Evolutionary conservation across 176 grass and related monocot genomes (phyloP).

Genomic region (Musa acuminata): DNA sequence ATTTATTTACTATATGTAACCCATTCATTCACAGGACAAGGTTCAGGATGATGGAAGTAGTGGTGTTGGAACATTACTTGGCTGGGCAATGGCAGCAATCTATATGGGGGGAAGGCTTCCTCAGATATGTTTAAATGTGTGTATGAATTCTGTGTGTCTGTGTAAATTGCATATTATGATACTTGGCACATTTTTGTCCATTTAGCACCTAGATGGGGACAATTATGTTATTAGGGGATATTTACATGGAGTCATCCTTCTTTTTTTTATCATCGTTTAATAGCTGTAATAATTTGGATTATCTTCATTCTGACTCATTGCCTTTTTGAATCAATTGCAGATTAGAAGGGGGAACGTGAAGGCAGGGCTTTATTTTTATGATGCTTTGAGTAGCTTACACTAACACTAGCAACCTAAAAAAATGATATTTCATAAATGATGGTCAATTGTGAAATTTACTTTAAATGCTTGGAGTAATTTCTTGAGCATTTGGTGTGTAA

Average conservation of each 20-base stretch:
- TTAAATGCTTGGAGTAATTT: background rate
- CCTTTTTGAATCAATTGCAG: conserved; percentile 39
- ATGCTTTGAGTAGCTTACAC: background rate
- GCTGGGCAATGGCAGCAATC: conserved; percentile 84
- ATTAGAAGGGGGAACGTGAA: conserved; percentile 81
- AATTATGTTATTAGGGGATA: too few relatives aligned
- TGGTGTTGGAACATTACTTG: conserved; percentile 70
- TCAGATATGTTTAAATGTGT: conserved; percentile 45
- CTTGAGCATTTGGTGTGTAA: background rate
- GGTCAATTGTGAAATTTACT: too few relatives aligned
- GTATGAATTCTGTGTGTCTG: background rate
- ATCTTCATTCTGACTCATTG: background rate
- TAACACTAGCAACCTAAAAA: too few relatives aligned
- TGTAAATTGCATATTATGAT: background rate
- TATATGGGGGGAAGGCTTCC: conserved; percentile 94
- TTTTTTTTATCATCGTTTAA: background rate
- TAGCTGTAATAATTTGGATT: background rate
- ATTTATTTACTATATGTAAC: background rate
- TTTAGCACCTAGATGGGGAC: too few relatives aligned
- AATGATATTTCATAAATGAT: too few relatives aligned
- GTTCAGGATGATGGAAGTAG: conserved; percentile 31
- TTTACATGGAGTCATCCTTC: background rate
- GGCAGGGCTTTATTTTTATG: conserved; percentile 37
- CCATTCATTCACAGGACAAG: background rate
- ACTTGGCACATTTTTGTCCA: too few relatives aligned